A percentile compares a stretch with the other conserved stretches of the same genome.
These are phyloP conservation scores for Hibiscus syriacus DNA, from an alignment of 345 rosid species.

Conservation along the genomic window DNA sequence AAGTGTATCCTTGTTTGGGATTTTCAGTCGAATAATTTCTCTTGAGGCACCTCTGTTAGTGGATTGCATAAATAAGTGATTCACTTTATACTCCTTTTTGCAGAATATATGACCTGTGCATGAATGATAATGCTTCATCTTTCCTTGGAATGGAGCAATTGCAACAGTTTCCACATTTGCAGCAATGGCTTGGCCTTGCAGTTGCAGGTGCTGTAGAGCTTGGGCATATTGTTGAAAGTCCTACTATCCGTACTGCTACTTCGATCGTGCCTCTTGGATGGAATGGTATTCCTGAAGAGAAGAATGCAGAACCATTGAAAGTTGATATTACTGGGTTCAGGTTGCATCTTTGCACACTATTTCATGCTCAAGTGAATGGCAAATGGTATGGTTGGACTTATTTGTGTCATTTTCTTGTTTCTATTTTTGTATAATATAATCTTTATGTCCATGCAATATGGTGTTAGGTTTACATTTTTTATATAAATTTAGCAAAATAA, in stretches of 20 bases:
- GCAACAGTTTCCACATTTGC: slow-evolving; percentile 80
- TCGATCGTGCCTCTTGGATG: slow-evolving; percentile 91
- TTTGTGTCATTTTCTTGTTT: slow-evolving; percentile 3
- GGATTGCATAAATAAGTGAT: background rate
- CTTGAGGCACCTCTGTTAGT: background rate
- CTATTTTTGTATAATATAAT: background rate
- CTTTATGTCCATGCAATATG: background rate
- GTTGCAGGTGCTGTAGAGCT: slow-evolving; percentile 76
- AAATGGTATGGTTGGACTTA: slow-evolving; percentile 52
- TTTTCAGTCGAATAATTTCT: background rate
- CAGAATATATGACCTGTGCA: slow-evolving; percentile 85
- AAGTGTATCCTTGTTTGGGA: background rate
- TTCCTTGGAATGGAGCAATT: slow-evolving; percentile 70
- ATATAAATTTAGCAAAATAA: background rate
- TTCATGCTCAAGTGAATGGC: slow-evolving; percentile 94
- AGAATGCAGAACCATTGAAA: slow-evolving; percentile 72
- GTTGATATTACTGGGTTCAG: slow-evolving; percentile 89
- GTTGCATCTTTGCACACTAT: slow-evolving; percentile 77
- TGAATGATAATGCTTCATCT: slow-evolving; percentile 49
- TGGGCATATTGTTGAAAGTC: slow-evolving; percentile 87
- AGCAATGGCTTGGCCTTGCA: slow-evolving; percentile 89
- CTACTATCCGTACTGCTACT: slow-evolving; percentile 74
- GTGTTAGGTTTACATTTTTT: background rate
- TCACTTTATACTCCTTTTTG: background rate
- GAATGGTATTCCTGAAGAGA: slow-evolving; percentile 67